Evolutionary conservation across 2,329 filamentous ascomycete species (phyloP), one percentile per base, ranked within the genome.

Genomic region (Pseudogymnoascus sp.): DNA sequence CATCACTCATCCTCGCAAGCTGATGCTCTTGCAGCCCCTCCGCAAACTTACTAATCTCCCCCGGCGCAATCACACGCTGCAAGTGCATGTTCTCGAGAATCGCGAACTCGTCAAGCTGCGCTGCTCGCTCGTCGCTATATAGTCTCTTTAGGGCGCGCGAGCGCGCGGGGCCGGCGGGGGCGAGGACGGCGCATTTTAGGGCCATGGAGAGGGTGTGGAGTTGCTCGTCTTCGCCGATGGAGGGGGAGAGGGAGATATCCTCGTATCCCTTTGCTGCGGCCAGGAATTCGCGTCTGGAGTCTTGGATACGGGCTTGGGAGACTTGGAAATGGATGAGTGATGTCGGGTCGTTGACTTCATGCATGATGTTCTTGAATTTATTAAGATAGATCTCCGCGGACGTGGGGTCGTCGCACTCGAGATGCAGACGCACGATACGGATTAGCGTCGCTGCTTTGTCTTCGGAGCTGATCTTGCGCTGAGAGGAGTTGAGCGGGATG

Each of bases 11-110:
- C 65, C 84, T 87, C 24, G 94, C 94, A 1, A 97, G 84, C 75
- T 99, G 94, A 75, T 99, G 94, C 21, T 90, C 88, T 61, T 85
- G 82, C 58, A 99, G 80, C 59, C 86, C 87, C 68, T 88, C 80
- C 0, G 92, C 88, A 71, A 99, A 99, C 61, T 89, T 86, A 37
- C 86, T 84, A 41, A 97, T 91, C 76, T 99, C 94, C n/a, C 80
- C 82, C 0, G 88, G 84, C 0, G 84, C 84, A 58, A 99, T 80
- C 3, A 99, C 79, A 5, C 92, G 85, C 74, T 97, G 91, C 58
- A 97, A 81, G 74, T 96, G 96, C 84, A 99, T 97, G 79, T 97
- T 97, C 78, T 97, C 94, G 11, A 99, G 78, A 60, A 99, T 97
- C 58, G 85, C 80, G 71, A 89, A 93, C 75, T 97, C 90, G 33